A percentile compares a stretch with the other conserved stretches of the same genome.
Conservation (phyloP, 2,329 filamentous ascomycete species). For the Sporothrix protearum region DNA sequence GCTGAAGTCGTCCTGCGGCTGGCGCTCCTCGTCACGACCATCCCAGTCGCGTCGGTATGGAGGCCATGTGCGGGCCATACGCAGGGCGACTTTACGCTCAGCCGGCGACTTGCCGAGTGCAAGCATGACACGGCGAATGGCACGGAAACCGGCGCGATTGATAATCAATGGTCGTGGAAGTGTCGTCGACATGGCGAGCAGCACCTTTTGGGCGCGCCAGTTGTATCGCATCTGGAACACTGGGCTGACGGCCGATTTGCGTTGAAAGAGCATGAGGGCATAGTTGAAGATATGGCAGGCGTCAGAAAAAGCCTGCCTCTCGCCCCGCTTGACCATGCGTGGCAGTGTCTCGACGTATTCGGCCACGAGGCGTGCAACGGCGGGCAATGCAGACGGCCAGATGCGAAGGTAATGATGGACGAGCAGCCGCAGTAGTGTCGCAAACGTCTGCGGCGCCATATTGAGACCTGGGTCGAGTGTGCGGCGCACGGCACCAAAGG, state of each 20-base stretch:
- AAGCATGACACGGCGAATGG: constrained; percentile 53
- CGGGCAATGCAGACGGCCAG: constrained; percentile 35
- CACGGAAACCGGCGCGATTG: constrained; percentile 49
- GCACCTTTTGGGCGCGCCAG: constrained; percentile 56
- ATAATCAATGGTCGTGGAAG: constrained; percentile 51
- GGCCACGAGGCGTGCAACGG: constrained; percentile 32
- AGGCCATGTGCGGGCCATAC: constrained; percentile 55
- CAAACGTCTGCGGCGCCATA: constrained; percentile 31
- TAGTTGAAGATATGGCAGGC: constrained; percentile 42
- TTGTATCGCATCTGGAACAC: constrained; percentile 43
- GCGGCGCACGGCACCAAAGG: constrained; percentile 27
- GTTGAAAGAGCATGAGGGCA: constrained; percentile 39
- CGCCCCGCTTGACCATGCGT: constrained; percentile 20
- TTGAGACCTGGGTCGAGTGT: constrained; percentile 29
- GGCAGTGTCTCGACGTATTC: constrained; percentile 31
- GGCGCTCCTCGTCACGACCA: constrained; percentile 55
- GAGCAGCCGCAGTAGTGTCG: constrained; percentile 31
- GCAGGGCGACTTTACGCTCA: constrained; percentile 48
- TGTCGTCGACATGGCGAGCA: constrained; percentile 51
- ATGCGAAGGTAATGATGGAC: constrained; percentile 32
- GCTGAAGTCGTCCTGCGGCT: constrained; percentile 51
- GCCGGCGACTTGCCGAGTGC: constrained; percentile 50
- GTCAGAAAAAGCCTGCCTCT: constrained; percentile 29
- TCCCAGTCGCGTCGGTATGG: constrained; percentile 57
- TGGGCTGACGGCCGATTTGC: constrained; percentile 35